Percentiles rank a stretch among this genome's conserved stretches.
Conservation (phyloP, 2,329 filamentous ascomycete genomes). For the Colletotrichum cordylinicola region DNA sequence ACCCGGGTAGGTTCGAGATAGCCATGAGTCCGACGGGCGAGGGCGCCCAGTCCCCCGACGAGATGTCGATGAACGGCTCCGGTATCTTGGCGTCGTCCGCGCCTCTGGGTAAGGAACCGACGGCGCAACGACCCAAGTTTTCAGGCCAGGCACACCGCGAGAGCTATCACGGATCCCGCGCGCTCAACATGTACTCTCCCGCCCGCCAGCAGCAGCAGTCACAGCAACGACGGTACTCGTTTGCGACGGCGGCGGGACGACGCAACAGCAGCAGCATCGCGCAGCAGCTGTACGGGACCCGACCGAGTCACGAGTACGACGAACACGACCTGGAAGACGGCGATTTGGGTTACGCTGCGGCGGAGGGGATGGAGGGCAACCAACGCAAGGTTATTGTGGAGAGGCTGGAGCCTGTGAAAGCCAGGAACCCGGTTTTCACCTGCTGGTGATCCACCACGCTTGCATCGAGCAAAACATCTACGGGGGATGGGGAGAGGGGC, state of each 20-base stretch:
- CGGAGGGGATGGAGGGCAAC: conserved; percentile 91
- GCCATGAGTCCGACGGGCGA: conserved; percentile 51
- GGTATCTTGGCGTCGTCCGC: conserved; percentile 8
- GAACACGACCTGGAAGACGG: conserved; percentile 84
- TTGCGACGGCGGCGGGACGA: conserved; percentile 52
- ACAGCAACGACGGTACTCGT: conserved; percentile 58
- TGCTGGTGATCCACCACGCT: conserved; percentile 73
- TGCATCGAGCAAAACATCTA: conserved; percentile 7
- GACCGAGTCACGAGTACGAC: conserved; percentile 33
- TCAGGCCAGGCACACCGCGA: conserved; percentile 13
- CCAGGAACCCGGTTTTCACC: conserved; percentile 92
- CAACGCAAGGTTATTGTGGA: conserved; percentile 96
- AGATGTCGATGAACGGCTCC: conserved; percentile 24
- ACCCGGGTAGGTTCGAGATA: conserved; percentile 78
- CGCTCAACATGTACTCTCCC: conserved; percentile 50
- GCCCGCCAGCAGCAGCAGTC: conserved; percentile 43
- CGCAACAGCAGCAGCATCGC: conserved; percentile 57
- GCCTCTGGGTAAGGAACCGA: conserved; percentile 1
- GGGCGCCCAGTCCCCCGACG: conserved; percentile 44
- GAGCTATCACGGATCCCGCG: conserved; percentile 44
- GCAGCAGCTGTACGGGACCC: conserved; percentile 53
- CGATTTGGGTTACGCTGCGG: conserved; percentile 92
- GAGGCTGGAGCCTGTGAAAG: conserved; percentile 93
- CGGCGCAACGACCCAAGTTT: conserved; percentile 11
- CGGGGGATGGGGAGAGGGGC: neutral